Evolutionary conservation across 768 basidiomycete species (phyloP).

Genomic region (Lactarius indigo): DNA sequence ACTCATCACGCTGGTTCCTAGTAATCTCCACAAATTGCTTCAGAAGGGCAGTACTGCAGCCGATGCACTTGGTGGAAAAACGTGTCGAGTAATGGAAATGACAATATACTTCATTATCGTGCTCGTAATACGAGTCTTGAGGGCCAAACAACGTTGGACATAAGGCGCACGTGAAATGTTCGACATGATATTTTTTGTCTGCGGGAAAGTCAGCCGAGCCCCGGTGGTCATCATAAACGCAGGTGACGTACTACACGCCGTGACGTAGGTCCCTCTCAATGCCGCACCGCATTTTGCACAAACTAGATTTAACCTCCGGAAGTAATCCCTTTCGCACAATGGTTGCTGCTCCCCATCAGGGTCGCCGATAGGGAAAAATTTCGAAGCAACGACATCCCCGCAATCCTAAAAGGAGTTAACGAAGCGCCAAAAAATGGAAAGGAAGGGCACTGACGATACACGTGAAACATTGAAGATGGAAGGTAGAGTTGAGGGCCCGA

Average conservation of each 20-base stretch:
- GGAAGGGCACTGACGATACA: constrained; percentile 72
- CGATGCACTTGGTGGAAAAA: constrained; percentile 97
- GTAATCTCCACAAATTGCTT: constrained; percentile 99
- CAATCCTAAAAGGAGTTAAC: constrained; percentile 65
- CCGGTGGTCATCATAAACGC: constrained; percentile 10
- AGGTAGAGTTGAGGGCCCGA: constrained; percentile 87
- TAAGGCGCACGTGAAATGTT: constrained; percentile 97
- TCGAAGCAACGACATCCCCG: constrained; percentile 91
- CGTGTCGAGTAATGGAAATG: constrained; percentile 99
- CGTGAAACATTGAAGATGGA: constrained; percentile 96
- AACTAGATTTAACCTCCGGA: constrained; percentile 90
- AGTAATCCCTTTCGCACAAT: constrained; percentile 97
- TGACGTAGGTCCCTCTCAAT: constrained; percentile 95
- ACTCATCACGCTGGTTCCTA: constrained; percentile 95
- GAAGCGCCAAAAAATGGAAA: constrained; percentile 12
- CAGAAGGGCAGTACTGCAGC: constrained; percentile 93
- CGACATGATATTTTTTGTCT: constrained; percentile 99
- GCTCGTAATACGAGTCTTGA: constrained; percentile 98
- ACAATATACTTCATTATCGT: constrained; percentile 93
- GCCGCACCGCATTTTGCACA: constrained; percentile 96
- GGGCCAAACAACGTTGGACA: constrained; percentile 96
- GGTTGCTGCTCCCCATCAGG: constrained; percentile 84
- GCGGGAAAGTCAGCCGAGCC: constrained; percentile 21
- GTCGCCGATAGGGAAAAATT: constrained; percentile 99
- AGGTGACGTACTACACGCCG: constrained; percentile 83